phyloP scores from a whole-genome alignment of 2,329 filamentous ascomycete species.

The Dothidotthia symphoricarpi region DNA sequence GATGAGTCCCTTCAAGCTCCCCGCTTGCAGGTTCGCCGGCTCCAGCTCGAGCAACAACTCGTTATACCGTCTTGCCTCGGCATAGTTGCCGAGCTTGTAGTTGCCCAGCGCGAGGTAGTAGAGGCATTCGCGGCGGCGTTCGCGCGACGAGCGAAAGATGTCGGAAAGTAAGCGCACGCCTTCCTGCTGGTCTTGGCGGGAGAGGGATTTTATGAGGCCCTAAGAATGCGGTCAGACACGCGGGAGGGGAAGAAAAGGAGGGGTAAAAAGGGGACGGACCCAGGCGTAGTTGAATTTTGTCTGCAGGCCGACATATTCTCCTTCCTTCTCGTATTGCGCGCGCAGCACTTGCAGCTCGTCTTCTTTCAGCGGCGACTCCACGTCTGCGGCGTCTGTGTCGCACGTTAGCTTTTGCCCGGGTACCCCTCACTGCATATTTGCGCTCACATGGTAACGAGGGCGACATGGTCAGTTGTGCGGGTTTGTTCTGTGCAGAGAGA shows the following conservation, averaged over 20 bases:
- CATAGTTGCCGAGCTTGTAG: constrained; percentile 98
- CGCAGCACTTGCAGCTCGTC: constrained; percentile 91
- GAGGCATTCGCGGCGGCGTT: constrained; percentile 93
- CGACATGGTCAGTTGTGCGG: constrained; percentile 24
- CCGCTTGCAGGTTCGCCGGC: constrained; percentile 84
- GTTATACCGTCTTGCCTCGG: constrained; percentile 90
- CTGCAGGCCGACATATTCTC: constrained; percentile 92
- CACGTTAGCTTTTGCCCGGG: constrained; percentile 4
- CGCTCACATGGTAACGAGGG: constrained; percentile 40
- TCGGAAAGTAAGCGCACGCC: constrained; percentile 91
- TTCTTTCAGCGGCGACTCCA: constrained; percentile 89
- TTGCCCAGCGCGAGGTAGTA: constrained; percentile 97
- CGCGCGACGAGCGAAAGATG: constrained; percentile 90
- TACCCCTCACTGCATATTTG: not conserved
- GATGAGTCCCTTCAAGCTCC: constrained; percentile 81
- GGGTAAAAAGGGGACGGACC: constrained; percentile 55
- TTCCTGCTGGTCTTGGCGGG: constrained; percentile 84
- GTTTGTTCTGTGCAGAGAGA: too few species aligned
- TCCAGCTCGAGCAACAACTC: constrained; percentile 88
- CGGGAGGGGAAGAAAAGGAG: not conserved
- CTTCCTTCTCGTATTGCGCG: constrained; percentile 94
- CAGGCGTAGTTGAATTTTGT: constrained; percentile 99
- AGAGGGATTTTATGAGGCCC: constrained; percentile 92
- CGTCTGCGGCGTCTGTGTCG: constrained; percentile 90
- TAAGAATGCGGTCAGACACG: constrained; percentile 40